Evolutionary conservation across 345 rosid species (phyloP), one percentile per base, ranked within the genome.

Genomic region (Passiflora organensis): DNA sequence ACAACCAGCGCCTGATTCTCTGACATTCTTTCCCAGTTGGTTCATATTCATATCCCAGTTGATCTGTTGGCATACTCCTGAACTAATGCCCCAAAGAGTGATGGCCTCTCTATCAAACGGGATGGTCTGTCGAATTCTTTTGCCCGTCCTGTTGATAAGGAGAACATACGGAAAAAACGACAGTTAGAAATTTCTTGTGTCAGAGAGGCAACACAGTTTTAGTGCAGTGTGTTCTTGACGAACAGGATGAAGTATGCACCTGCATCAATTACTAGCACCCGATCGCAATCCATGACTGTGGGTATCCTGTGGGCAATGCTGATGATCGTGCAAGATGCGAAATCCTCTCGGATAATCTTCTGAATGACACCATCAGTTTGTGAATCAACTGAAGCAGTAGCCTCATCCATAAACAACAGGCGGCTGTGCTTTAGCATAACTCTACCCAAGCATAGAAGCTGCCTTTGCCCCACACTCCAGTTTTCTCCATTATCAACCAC

Each of bases 391-490:
- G 96, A 91, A 51, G 99, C 96, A 0, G 99, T 91, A 2, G 99
- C 99, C 71, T 91, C 99, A 55, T 91, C 96, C 80, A 91, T 76
- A 59, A 91, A 86, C 76, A 88, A 39, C 43, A 88, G 83, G 14
- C 83, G 72, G 72, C 95, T 84, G 32, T 66, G 88, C 72, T 88
- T 91, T 48, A 91, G 76, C 95, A 88, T 79, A 2, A 91, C 95
- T 56, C 99, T 81, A 6, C 91, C 99, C 55, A 91, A 62, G 64
- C 99, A 91, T 0, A 91, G 77, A 56, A 91, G 95, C 60, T 91
- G 99, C 61, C 96, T 86, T 62, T 88, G 99, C 44, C 99, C 99
- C 66, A 91, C 93, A 43, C 99, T 91, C 99, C 96, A 91, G 64
- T 91, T 91, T 45, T 91, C 99, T 1, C 99, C 96, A 61, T 65